A percentile compares a stretch with the other conserved stretches of the same genome.
phyloP scores from a whole-genome alignment of 345 rosid genomes.

The Crucihimalaya himalaica region DNA sequence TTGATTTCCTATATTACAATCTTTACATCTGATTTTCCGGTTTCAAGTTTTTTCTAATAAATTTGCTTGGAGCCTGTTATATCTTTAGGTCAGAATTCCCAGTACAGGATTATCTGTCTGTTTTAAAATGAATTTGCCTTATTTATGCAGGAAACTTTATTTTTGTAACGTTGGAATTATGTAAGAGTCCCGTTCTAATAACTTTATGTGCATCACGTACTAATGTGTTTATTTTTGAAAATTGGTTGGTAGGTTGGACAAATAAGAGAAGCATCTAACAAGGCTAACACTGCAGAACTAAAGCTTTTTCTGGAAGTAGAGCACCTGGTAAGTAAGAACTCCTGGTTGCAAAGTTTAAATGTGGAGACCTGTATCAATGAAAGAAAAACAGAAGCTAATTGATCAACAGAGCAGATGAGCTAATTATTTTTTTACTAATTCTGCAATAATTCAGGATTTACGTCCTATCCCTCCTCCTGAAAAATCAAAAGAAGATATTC shows the following conservation, averaged over 20 bases:
- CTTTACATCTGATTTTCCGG: not conserved
- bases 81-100: conserved; percentile 3
- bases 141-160: not conserved
- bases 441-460: conserved; percentile 57
- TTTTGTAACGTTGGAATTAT: not conserved
- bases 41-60: conserved; percentile 15
- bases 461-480: conserved; percentile 66
- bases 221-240: conserved; percentile 4
- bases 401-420: conserved; percentile 16
- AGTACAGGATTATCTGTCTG: conserved; percentile 2
- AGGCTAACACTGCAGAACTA: conserved; percentile 78
- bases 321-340: conserved; percentile 63
- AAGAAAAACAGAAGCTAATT: conserved; percentile 19
- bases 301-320: conserved; percentile 89
- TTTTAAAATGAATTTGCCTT: conserved; percentile 6
- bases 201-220: not conserved
- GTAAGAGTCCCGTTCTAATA: conserved; percentile 6
- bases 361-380: conserved; percentile 9
- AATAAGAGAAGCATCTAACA: conserved; percentile 83
- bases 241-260: conserved; percentile 76
- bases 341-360: conserved; percentile 14
- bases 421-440: conserved; percentile 19
- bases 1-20: conserved; percentile 9
- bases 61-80: conserved; percentile 9
- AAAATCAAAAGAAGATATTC: conserved; percentile 81